A percentile compares a stretch with the other conserved stretches of the same genome.
Conservation (phyloP, 768 basidiomycete genomes). For the Kockovaella imperatae region DNA sequence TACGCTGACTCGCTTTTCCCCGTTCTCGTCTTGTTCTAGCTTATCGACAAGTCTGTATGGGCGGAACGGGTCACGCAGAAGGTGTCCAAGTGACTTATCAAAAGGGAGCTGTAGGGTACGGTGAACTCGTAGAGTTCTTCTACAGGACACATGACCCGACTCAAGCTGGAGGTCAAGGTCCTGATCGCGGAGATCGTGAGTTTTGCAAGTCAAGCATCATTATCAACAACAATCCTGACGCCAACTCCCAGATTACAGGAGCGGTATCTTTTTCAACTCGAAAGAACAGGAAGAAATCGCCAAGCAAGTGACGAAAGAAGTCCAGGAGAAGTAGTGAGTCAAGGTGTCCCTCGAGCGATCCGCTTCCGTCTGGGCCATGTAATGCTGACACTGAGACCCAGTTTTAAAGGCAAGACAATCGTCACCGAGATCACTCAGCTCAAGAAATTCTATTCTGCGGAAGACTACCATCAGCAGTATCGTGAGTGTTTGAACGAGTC, state of each 20-base stretch:
- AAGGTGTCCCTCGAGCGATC: neutral
- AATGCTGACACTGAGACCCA: neutral
- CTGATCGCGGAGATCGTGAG: slow-evolving; percentile 66
- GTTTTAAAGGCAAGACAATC: slow-evolving; percentile 63
- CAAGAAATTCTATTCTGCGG: slow-evolving; percentile 61
- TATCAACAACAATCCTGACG: slow-evolving; percentile 2
- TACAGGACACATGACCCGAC: slow-evolving; percentile 93
- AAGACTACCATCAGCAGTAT: slow-evolving; percentile 53
- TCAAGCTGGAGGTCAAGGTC: slow-evolving; percentile 68
- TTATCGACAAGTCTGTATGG: slow-evolving; percentile 70
- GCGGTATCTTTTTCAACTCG: slow-evolving; percentile 75
- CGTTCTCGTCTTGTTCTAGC: slow-evolving; percentile 14
- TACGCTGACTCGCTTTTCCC: neutral
- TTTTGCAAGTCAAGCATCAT: neutral
- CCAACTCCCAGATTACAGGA: slow-evolving; percentile 67
- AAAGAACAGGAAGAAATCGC: slow-evolving; percentile 67
- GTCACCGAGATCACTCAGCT: slow-evolving; percentile 67
- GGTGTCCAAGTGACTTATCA: slow-evolving; percentile 80
- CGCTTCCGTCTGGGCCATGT: neutral
- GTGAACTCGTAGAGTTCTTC: slow-evolving; percentile 90
- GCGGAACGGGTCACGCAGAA: slow-evolving; percentile 80
- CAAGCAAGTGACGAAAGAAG: slow-evolving; percentile 66
- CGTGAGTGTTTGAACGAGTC: too few species aligned
- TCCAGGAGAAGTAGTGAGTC: slow-evolving; percentile 75
- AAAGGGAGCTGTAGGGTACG: slow-evolving; percentile 66